Conservation (phyloP, 176 grass and related monocot genomes). For the Leersia perrieri region DNA sequence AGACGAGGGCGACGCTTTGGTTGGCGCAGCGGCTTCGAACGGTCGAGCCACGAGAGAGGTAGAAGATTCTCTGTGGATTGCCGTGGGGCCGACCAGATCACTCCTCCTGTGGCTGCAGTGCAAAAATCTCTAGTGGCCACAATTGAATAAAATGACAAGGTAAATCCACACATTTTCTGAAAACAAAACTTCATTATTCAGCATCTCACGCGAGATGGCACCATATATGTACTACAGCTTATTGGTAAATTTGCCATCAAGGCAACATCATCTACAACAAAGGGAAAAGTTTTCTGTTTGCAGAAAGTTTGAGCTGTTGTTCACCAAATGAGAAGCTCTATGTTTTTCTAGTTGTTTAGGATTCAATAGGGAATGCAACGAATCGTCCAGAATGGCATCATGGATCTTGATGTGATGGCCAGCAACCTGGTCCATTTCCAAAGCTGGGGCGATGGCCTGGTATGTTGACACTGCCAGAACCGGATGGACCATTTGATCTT, state of each 20-base stretch:
- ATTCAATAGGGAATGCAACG: background rate
- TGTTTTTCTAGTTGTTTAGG: background rate
- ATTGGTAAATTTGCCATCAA: background rate
- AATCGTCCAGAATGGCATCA: background rate
- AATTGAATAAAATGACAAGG: background rate
- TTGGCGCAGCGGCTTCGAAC: slow-evolving; percentile 32
- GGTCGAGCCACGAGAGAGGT: background rate
- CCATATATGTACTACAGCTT: background rate
- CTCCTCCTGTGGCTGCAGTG: background rate
- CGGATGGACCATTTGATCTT: background rate
- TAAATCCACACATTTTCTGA: background rate
- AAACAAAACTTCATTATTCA: background rate
- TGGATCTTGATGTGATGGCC: background rate
- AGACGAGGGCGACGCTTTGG: slow-evolving; percentile 3
- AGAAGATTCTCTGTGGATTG: slow-evolving; percentile 25
- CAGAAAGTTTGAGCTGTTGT: background rate
- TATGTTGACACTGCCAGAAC: background rate
- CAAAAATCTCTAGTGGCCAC: background rate
- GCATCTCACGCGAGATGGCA: background rate
- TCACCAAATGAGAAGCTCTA: background rate
- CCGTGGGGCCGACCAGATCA: background rate
- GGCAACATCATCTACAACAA: background rate
- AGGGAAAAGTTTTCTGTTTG: background rate
- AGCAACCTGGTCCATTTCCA: background rate
- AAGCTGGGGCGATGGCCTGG: background rate